A percentile compares a stretch with the other conserved stretches of the same genome.
Evolutionary conservation across 768 basidiomycete genomes (phyloP).

Genomic region (Tylopilus intermedius): DNA sequence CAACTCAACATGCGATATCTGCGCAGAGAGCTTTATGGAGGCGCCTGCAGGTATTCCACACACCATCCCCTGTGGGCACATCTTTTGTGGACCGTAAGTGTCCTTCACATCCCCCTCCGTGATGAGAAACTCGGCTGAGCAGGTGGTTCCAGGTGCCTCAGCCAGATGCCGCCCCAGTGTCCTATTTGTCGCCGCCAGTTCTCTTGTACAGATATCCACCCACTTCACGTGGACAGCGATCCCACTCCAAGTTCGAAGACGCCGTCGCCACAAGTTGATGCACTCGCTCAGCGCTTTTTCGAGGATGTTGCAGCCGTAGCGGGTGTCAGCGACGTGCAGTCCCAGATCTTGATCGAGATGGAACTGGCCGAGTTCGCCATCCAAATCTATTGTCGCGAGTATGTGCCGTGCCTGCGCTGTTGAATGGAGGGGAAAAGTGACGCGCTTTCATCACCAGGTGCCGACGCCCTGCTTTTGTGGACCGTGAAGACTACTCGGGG

Average conservation of each 20-base stretch:
- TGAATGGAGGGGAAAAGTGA: neutral
- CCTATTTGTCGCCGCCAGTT: slow-evolving; percentile 11
- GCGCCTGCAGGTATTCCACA: neutral
- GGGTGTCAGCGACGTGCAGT: slow-evolving; percentile 42
- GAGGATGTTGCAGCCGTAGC: neutral
- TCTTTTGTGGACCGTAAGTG: slow-evolving; percentile 13
- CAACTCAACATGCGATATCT: slow-evolving; percentile 13
- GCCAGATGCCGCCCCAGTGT: slow-evolving; percentile 3
- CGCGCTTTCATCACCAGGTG: slow-evolving; percentile 36
- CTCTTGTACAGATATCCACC: neutral
- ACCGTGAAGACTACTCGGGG: slow-evolving; percentile 42
- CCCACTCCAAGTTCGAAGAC: neutral
- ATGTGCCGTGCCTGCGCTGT: slow-evolving; percentile 2
- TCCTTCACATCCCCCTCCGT: neutral
- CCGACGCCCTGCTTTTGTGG: slow-evolving; percentile 43
- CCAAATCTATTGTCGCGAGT: slow-evolving; percentile 49
- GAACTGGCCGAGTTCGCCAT: slow-evolving; percentile 41
- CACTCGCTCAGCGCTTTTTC: neutral
- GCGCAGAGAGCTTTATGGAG: slow-evolving; percentile 7
- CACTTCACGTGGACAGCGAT: slow-evolving; percentile 1
- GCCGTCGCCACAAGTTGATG: neutral
- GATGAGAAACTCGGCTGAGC: neutral
- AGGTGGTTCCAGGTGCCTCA: slow-evolving; percentile 7
- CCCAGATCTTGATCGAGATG: slow-evolving; percentile 41
- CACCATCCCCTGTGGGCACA: slow-evolving; percentile 10